Evolutionary conservation across 192 early-diverging fungal genomes (phyloP), one percentile per base, ranked within the genome.

Genomic region (Radiomyces spectabilis): DNA sequence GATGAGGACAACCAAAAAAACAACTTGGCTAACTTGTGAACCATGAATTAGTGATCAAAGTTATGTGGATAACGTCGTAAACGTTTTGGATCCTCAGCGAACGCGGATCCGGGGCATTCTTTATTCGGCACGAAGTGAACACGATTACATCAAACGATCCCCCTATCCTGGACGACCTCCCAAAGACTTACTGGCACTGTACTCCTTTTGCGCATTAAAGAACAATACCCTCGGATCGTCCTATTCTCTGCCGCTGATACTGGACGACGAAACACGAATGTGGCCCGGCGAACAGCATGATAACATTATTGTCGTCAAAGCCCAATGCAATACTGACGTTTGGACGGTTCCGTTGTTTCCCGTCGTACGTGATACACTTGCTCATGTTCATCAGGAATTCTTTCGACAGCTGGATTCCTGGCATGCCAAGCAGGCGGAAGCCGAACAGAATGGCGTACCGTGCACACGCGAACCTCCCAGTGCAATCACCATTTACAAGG

Each of bases 241-340:
- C 5, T 71, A 65, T 27, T 41, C 63, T 6, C 64, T 86, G 5
- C 82, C 87, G 7, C 45, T 89, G 1, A 81, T 87, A 43, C 46
- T 89, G 22, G 87, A 89, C 49, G 87, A 89, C 54, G 78, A 82
- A 57, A 76, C 67, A 9, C 61, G 66, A 13, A 84, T 85, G 78
- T 89, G 87, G 87, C 81, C 82, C 8, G 26, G 65, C 9, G 84
- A 87, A 7, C 87, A 89, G 54, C 85, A 84, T 46, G 84, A 85
- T 40, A 84, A 85, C 59, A 80, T 89, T 46, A 86, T 89, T 53
- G 82, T 83, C 41, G 83, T 87, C 41, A 76, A 79, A 29, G 79
- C 84, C 41, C 71, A 66, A 30, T 52, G 54, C 8, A 65, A 67
- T 19, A 63, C 73, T 0, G 45, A 59, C 2, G 74, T 83, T 5